A percentile compares a stretch with the other conserved stretches of the same genome.
phyloP scores from a whole-genome alignment of 225 moss, liverwort and hornwort species.

The Thuidium tamariscinum region DNA sequence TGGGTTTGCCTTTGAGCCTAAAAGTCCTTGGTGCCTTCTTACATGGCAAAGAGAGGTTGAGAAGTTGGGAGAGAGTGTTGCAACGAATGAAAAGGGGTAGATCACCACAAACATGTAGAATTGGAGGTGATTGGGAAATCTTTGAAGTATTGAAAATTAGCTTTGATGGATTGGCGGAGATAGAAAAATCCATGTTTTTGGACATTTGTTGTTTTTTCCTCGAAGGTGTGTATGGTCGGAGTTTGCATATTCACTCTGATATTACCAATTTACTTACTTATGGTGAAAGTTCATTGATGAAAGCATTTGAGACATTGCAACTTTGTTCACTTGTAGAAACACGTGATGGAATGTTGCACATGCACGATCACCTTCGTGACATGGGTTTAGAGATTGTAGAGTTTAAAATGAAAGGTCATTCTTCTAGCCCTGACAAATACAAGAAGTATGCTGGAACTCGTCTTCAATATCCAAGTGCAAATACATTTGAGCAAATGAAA shows the following conservation, averaged over 20 bases:
- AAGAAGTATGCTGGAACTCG: background rate
- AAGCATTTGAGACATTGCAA: background rate
- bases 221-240: background rate
- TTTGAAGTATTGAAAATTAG: background rate
- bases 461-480: background rate
- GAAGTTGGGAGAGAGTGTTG: background rate
- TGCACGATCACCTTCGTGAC: background rate
- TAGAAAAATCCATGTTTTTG: background rate
- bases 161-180: background rate
- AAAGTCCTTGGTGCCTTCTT: background rate
- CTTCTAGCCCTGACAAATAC: too few relatives aligned
- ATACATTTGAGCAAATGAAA: background rate
- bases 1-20: background rate
- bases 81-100: background rate
- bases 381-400: background rate
- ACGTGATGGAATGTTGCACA: accelerated
- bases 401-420: background rate
- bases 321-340: background rate
- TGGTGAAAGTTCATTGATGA: background rate
- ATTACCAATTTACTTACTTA: background rate
- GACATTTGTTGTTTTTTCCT: background rate
- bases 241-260: accelerated
- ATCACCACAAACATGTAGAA: background rate
- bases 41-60: background rate
- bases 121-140: background rate